Evolutionary conservation across 352 stramenopile genomes (phyloP), one percentile per base, ranked within the genome.

Genomic region (Phytophthora cactorum): DNA sequence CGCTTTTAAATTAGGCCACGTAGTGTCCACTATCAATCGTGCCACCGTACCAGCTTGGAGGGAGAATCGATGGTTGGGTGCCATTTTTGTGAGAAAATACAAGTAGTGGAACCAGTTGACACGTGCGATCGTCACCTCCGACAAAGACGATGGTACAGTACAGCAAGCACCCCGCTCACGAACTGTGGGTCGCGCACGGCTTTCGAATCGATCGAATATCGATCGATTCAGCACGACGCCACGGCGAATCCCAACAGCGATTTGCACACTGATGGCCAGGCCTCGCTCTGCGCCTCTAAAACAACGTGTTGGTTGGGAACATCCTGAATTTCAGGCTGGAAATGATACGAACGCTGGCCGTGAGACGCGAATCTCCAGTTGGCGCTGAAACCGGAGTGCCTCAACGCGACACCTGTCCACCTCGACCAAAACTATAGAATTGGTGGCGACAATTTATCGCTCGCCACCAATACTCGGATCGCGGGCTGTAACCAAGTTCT

Each of bases 241-340:
- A 43, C 36, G 2, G 52, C 8, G 53, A 52, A 43, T 52, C 27
- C 4, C 6, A 45, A n/a, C 45, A 31, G 22, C 10, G 50, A 68
- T 68, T 68, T 68, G 61, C 53, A 25, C 52, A 34, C 28, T 67
- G 51, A 55, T 61, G 59, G 59, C 17, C 27, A 45, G 58, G 27
- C 57, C 25, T 8, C 41, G 55, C 41, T 65, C 28, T 55, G 47
- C 59, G 50, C 50, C 34, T 7, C n/a, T 27, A 49, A 47, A 61
- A 56, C 50, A 50, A 41, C 60, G 31, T 62, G 41, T 51, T 63
- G 25, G 29, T 31, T 49, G 29, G 31, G 6, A 56, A 62, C 29
- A 31, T 4, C 45, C 36, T 43, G 11, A n/a, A 43, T 43, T 43
- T 43, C 36, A 43, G 39, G 29, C n/a, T 29, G 11, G 47, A 49